These are phyloP conservation scores for Exophiala aquamarina DNA, from an alignment of 2,329 filamentous ascomycete species.

Conservation along the genomic window DNA sequence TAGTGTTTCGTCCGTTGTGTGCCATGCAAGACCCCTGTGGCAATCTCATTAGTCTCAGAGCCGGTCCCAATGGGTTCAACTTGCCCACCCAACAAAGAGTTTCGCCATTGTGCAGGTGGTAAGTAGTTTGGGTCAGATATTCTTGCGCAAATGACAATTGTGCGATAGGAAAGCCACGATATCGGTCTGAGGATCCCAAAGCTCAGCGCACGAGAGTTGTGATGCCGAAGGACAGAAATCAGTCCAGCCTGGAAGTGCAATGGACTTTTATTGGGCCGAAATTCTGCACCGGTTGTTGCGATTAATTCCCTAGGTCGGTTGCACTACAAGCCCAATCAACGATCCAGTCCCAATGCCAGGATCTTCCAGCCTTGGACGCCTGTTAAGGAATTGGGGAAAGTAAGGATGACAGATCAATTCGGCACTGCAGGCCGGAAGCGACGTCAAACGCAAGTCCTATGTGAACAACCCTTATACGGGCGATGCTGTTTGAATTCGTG, in stretches of 20 bases:
- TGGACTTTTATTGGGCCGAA: slow-evolving; percentile 20
- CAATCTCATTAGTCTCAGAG: slow-evolving; percentile 12
- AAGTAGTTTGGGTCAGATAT: slow-evolving; percentile 2
- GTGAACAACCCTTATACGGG: too few relatives aligned
- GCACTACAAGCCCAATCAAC: slow-evolving; percentile 15
- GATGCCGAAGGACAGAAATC: slow-evolving; percentile 16
- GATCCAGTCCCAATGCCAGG: slow-evolving; percentile 12
- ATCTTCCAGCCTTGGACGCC: slow-evolving; percentile 8
- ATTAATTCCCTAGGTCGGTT: slow-evolving; percentile 21
- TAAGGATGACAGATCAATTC: slow-evolving; percentile 1
- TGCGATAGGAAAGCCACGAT: slow-evolving; percentile 8
- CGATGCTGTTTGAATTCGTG: too few relatives aligned
- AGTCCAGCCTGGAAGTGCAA: slow-evolving; percentile 10
- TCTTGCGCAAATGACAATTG: neutral
- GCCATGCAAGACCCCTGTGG: slow-evolving; percentile 90
- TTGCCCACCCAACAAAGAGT: slow-evolving; percentile 30
- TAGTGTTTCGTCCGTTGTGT: slow-evolving; percentile 86
- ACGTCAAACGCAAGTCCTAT: neutral
- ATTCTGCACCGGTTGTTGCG: slow-evolving; percentile 20
- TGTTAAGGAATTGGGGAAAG: slow-evolving; percentile 1
- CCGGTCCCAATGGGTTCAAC: slow-evolving; percentile 4
- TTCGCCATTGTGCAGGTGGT: slow-evolving; percentile 25
- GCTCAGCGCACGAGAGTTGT: slow-evolving; percentile 15
- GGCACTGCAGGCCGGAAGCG: slow-evolving; percentile 5
- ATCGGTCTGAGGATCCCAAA: slow-evolving; percentile 13